These are phyloP conservation scores for Cladosporium sp. DNA, from an alignment of 2,329 filamentous ascomycete species.

Conservation along the genomic window DNA sequence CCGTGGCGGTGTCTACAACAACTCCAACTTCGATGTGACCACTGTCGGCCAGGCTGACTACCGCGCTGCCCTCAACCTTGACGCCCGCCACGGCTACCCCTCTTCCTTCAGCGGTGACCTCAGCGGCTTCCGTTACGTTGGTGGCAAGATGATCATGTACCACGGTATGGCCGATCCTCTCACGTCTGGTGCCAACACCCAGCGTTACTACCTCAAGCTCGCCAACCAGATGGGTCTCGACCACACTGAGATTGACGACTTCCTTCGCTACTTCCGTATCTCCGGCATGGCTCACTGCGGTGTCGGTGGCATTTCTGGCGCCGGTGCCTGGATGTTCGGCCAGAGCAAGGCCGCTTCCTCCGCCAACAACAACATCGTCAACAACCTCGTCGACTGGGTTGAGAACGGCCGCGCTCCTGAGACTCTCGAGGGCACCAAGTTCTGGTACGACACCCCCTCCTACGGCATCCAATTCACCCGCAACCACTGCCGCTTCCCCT, in stretches of 20 bases:
- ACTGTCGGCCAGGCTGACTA: constrained; percentile 41
- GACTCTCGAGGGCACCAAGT: constrained; percentile 42
- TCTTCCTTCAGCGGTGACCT: constrained; percentile 36
- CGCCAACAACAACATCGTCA: constrained; percentile 45
- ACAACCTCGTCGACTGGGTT: constrained; percentile 40
- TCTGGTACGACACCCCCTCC: constrained; percentile 37
- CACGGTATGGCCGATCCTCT: constrained; percentile 41
- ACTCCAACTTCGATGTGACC: constrained; percentile 40
- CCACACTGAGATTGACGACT: constrained; percentile 36
- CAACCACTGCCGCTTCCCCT: constrained; percentile 41
- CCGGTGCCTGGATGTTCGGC: constrained; percentile 42
- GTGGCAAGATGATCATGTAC: constrained; percentile 43
- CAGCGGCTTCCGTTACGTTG: constrained; percentile 35
- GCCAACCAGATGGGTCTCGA: constrained; percentile 34
- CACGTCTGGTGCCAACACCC: constrained; percentile 44
- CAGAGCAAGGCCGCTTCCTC: constrained; percentile 27
- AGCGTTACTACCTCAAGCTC: constrained; percentile 48
- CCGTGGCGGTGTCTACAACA: constrained; percentile 46
- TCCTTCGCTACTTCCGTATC: constrained; percentile 49
- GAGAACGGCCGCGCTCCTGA: constrained; percentile 30
- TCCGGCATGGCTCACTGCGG: constrained; percentile 52
- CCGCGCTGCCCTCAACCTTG: constrained; percentile 32
- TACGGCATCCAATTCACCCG: constrained; percentile 43
- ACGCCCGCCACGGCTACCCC: constrained; percentile 41
- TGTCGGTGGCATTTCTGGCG: constrained; percentile 37